Conservation (phyloP, 306 rosid genomes). For the Quercus robur region DNA sequence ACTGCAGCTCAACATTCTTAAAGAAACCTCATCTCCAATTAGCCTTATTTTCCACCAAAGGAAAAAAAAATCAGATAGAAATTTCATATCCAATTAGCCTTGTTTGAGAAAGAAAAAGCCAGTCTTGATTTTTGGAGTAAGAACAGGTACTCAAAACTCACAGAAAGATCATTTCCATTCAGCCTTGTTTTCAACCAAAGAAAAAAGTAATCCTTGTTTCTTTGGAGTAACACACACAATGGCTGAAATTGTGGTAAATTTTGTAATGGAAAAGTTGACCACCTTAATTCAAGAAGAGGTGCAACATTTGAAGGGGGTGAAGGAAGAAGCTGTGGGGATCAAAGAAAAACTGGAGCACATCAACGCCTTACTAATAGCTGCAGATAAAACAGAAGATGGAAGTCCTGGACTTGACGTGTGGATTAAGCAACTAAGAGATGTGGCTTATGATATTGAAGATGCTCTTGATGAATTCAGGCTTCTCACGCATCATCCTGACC, state of each 20-base stretch:
- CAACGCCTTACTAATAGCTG: slow-evolving; percentile 29
- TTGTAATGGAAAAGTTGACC: slow-evolving; percentile 35
- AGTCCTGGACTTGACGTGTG: slow-evolving; percentile 41
- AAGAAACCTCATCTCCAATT: too few species aligned
- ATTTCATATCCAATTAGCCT: too few species aligned
- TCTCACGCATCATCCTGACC: slow-evolving; percentile 18
- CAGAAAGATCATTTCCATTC: too few species aligned
- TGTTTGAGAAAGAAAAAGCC: too few species aligned
- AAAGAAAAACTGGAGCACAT: slow-evolving; percentile 40
- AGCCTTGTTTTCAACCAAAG: not conserved
- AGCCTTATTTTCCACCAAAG: too few species aligned
- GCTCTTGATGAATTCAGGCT: slow-evolving; percentile 42
- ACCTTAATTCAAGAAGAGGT: slow-evolving; percentile 35
- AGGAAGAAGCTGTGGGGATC: slow-evolving; percentile 34
- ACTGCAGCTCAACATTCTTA: too few species aligned
- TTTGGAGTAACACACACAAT: slow-evolving; percentile 3
- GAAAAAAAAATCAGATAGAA: too few species aligned
- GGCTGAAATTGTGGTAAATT: slow-evolving; percentile 57
- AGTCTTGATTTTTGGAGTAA: too few species aligned
- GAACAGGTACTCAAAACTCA: too few species aligned
- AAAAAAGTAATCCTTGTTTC: not conserved
- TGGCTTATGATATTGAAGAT: slow-evolving; percentile 50
- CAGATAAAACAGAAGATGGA: slow-evolving; percentile 32
- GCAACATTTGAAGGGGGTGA: slow-evolving; percentile 37
- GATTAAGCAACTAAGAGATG: slow-evolving; percentile 42